phyloP scores from a whole-genome alignment of 169 alveolate species.

The Eimeria brunetti region DNA sequence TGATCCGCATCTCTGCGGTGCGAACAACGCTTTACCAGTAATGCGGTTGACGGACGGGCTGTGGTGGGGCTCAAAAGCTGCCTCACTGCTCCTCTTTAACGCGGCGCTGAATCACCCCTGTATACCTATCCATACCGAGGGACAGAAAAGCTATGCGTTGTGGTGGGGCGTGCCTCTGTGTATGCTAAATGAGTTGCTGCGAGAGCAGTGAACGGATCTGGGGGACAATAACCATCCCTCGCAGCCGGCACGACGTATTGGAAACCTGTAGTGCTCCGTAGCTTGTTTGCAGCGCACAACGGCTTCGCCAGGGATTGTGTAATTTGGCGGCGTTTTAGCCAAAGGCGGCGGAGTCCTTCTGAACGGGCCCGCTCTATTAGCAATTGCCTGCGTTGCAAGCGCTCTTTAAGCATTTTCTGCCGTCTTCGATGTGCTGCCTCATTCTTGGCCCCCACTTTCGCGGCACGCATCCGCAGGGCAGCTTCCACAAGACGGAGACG shows the following conservation, averaged over 20 bases:
- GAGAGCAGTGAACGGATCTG: conserved; percentile 27
- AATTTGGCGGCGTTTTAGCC: conserved; percentile 14
- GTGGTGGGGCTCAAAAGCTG: background rate
- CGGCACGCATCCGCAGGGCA: conserved; percentile 37
- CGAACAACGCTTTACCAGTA: background rate
- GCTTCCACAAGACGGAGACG: conserved; percentile 30
- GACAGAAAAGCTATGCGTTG: background rate
- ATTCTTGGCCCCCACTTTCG: conserved; percentile 7
- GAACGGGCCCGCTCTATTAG: background rate
- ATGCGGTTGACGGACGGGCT: background rate
- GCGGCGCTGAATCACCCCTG: background rate
- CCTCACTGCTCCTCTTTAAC: background rate
- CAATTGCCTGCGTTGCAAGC: conserved; percentile 16
- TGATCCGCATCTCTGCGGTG: background rate
- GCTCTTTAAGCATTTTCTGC: conserved; percentile 22
- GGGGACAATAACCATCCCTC: conserved; percentile 48
- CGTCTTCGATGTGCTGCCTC: conserved; percentile 38
- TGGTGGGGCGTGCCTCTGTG: conserved; percentile 26
- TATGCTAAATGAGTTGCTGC: conserved; percentile 40
- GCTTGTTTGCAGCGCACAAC: conserved; percentile 43
- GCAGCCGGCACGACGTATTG: conserved; percentile 26
- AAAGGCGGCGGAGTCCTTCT: conserved; percentile 49
- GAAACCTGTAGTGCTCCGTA: background rate
- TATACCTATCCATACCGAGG: background rate
- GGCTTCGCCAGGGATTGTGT: conserved; percentile 43